Base-by-base conservation (phyloP, 345 rosid species). In the Euphorbia peplus region DNA sequence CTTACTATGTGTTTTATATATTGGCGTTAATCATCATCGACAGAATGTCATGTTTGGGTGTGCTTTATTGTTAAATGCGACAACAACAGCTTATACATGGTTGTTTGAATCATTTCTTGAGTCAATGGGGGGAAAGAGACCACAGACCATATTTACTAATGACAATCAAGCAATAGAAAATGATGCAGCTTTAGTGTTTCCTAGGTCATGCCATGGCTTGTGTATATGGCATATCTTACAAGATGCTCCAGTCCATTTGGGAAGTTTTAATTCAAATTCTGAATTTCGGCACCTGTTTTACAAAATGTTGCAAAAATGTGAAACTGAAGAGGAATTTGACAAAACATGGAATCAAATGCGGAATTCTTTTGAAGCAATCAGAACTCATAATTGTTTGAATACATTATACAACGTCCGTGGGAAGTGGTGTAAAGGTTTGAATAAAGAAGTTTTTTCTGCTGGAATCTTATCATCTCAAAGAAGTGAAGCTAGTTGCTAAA, bases 11-110 rank as follows among this genome's bases (percentile, higher is more conserved):
- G 60, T 14, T 6, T 0, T 24, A 8, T 74, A 63, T 42, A 11
- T 69, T 7, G 29, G 62, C 4, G 47, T 69, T 13, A 70, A 70
- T 28, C 60, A 75, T 64, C 63, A 70, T 15, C 0, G 50, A 10
- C 44, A 70, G 4, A 39, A 9, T 13, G 2, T 68, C 0, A 2
- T 52, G 4, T 73, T 73, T 47, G 60, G 62, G 0, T 62, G 22
- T 22, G 52, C 61, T 37, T 67, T 2, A 12, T 66, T 73, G 19
- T 21, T 37, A 39, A 39, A 39, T 24, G 44, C 47, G 56, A 65
- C 28, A 0, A 0, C 37, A 35, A n/a, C 0, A n/a, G 1, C 13
- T 2, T 32, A 29, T 29, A 35, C 14, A 42, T 67, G 53, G 63
- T 6, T 41, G 16, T 68, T 56, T 42, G 2, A 11, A 21, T 2